Base-by-base conservation (phyloP, 208 protist species). In the Trichomonas vaginalis region DNA sequence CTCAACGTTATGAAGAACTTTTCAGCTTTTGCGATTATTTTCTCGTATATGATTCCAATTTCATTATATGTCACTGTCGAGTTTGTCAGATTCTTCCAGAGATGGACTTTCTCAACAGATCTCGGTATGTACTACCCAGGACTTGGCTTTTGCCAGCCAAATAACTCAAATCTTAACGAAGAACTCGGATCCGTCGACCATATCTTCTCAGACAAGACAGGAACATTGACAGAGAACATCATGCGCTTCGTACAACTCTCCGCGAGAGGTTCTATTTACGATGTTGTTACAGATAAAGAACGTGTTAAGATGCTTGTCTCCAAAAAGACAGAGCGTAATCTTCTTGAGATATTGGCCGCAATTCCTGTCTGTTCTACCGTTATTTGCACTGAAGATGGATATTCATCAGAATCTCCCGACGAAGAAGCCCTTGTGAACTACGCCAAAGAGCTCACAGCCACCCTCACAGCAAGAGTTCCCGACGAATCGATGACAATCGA, bases 131-230 rank as follows among this genome's bases (percentile, higher is more conserved):
- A 92, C 45, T 48, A 9, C 8, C 86, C 45, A 14, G 86, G 46
- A 39, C 37, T 92, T 45, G 86, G 86, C n/a, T 56, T 51, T 51
- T 48, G 45, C 9, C 40, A 48, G 39, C 45, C 86, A 51, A 96
- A 96, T 21, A 96, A 96, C 37, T 87, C 96, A 0, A 79, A 79
- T 45, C 82, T 95, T 4, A 96, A 82, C 27, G 96, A 96, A 96
- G 96, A 96, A 61, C 95, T 97, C 10, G 97, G 97, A 0, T 96
- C 96, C 35, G 96, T 98, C n/a, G 95, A 97, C 45, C 96, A 97
- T 88, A 90, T 98, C 46, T 98, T 98, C 95, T 96, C 96, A 23
- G 97, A 97, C 95, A 97, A 97, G 96, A 98, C 97, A n/a, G 97
- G 97, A 0, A 98, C 97, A 42, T 95, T 98, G 27, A 98, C 97